These are phyloP conservation scores for Saccharomycopsis capsularis DNA, from an alignment of 805 yeast genomes.

Conservation along the genomic window DNA sequence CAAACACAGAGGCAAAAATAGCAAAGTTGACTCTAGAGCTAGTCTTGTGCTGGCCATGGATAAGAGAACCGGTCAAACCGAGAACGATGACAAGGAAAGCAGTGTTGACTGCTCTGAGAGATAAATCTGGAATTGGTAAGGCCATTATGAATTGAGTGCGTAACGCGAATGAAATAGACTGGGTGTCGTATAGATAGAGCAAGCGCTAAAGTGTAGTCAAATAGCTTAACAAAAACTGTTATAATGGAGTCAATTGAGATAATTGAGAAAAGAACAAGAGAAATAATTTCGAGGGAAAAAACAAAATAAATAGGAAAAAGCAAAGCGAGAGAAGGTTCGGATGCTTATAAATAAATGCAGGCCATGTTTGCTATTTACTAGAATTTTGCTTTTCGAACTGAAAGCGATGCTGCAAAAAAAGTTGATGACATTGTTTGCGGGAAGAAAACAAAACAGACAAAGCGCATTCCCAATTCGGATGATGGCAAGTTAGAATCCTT, in stretches of 20 bases:
- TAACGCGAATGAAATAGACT: background rate
- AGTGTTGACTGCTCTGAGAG: conserved; percentile 70
- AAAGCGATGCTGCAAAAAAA: conserved; percentile 1
- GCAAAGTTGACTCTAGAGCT: conserved; percentile 82
- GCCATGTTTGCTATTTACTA: background rate
- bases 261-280: background rate
- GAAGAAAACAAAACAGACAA: background rate
- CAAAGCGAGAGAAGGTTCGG: background rate
- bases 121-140: conserved; percentile 68
- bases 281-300: background rate
- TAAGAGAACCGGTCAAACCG: conserved; percentile 86
- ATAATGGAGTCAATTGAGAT: background rate
- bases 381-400: background rate
- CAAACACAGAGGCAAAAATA: conserved; percentile 84
- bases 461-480: background rate
- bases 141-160: conserved; percentile 30
- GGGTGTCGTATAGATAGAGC: background rate
- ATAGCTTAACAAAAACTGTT: background rate
- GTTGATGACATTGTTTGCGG: background rate
- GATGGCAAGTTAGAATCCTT: background rate
- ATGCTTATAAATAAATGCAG: background rate
- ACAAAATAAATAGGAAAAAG: background rate
- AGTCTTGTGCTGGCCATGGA: conserved; percentile 51
- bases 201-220: background rate
- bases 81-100: conserved; percentile 68